These are phyloP conservation scores for Fusarium sp. DNA, from an alignment of 2,329 filamentous ascomycete species.

Conservation along the genomic window DNA sequence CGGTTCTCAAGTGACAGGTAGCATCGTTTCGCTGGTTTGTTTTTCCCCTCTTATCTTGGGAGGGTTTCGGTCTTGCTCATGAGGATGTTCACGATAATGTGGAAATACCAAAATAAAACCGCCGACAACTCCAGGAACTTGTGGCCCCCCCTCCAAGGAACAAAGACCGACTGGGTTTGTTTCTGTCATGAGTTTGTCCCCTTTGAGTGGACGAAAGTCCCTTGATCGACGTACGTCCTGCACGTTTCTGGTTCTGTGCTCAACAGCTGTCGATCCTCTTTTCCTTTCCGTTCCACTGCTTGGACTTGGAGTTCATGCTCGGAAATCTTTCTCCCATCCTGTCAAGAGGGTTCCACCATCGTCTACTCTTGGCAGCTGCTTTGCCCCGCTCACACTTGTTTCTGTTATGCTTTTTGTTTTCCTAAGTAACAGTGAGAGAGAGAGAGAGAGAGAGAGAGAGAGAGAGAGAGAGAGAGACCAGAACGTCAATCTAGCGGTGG, in stretches of 20 bases:
- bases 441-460: too few species aligned
- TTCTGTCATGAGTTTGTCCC: constrained; percentile 12
- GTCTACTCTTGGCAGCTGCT: constrained; percentile 35
- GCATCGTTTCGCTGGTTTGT: constrained; percentile 9
- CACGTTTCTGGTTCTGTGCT: constrained; percentile 34
- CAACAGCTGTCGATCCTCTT: constrained; percentile 40
- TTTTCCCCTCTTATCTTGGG: constrained; percentile 13
- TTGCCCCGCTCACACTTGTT: constrained; percentile 39
- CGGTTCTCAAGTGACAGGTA: constrained; percentile 23
- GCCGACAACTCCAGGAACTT: constrained; percentile 26
- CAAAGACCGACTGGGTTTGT: not conserved
- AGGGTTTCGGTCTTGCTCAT: constrained; percentile 12
- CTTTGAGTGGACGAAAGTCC: constrained; percentile 9
- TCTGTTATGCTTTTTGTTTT: constrained; percentile 1
- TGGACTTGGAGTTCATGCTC: constrained; percentile 31
- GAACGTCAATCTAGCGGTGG: constrained; percentile 48
- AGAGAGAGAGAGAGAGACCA: not conserved
- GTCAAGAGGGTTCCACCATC: constrained; percentile 24
- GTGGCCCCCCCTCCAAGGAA: constrained; percentile 15
- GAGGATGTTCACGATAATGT: constrained; percentile 38
- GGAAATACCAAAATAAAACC: constrained; percentile 26
- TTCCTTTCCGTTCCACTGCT: constrained; percentile 31
- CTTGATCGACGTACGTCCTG: constrained; percentile 37
- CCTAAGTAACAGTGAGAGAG: constrained; percentile 31
- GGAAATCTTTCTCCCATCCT: constrained; percentile 41